phyloP scores from a whole-genome alignment of 208 protist genomes.

The Crithidia mellificae region DNA sequence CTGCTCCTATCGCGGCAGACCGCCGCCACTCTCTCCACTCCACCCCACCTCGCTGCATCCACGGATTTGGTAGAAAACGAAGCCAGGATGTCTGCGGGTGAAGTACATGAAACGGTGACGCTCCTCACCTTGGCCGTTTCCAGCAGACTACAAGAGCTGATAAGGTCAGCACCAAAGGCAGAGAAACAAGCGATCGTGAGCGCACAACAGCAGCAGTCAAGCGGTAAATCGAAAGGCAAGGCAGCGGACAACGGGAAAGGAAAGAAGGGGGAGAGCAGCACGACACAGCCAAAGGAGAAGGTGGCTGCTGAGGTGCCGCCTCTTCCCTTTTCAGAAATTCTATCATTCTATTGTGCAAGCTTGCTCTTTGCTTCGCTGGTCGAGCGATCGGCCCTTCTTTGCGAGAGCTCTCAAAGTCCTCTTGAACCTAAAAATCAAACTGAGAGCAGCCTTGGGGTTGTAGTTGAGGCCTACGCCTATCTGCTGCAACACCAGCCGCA shows the following conservation, averaged over 20 bases:
- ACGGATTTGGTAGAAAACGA: not conserved
- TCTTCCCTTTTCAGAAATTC: not conserved
- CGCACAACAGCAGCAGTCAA: not conserved
- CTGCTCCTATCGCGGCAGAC: conserved; percentile 9
- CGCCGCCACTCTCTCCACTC: not conserved
- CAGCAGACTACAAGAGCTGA: not conserved
- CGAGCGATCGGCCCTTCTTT: not conserved
- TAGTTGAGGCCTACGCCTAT: conserved; percentile 12
- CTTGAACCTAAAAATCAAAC: too few relatives aligned
- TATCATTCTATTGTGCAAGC: conserved; percentile 3
- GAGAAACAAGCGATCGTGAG: not conserved
- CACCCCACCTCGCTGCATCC: not conserved
- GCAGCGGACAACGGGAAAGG: not conserved
- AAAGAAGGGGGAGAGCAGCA: not conserved
- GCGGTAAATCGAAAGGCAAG: conserved; percentile 14
- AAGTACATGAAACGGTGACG: not conserved
- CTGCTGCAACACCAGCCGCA: conserved; percentile 30
- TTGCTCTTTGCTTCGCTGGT: not conserved
- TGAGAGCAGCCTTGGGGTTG: not conserved
- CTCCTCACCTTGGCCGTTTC: not conserved
- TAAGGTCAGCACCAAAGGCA: not conserved
- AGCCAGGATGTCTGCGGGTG: not conserved
- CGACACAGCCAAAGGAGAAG: not conserved
- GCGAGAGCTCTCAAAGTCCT: not conserved
- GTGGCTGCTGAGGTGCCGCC: not conserved